Evolutionary conservation across 116 monocot species (phyloP).

Genomic region (Posidonia oceanica): DNA sequence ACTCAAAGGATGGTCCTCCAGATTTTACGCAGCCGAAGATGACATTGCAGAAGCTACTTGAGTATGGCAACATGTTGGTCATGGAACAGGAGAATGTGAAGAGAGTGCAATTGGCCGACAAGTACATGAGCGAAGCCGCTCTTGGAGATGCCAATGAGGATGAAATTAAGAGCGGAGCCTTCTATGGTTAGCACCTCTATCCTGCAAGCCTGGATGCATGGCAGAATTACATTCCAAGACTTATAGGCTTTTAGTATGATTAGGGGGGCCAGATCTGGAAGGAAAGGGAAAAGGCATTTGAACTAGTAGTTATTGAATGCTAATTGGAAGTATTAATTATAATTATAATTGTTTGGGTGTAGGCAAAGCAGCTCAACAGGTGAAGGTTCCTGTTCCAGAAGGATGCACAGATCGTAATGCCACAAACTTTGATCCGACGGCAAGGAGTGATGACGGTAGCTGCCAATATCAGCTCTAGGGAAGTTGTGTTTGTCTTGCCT

Average conservation of each 20-base stretch:
- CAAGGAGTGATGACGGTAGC: conserved; percentile 64
- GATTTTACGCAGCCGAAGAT: conserved; percentile 72
- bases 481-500: neutral
- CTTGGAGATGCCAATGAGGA: conserved; percentile 85
- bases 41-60: conserved; percentile 73
- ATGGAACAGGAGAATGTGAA: conserved; percentile 96
- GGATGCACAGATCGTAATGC: conserved; percentile 71
- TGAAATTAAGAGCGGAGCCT: conserved; percentile 49
- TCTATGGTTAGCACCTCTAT: conserved; percentile 50
- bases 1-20: conserved; percentile 73
- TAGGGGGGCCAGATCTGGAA: neutral
- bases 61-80: conserved; percentile 88
- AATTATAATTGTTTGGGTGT: conserved; percentile 5
- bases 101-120: conserved; percentile 93
- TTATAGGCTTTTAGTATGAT: neutral
- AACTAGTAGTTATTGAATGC: too few species aligned
- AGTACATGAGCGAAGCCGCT: conserved; percentile 77
- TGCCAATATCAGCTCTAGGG: conserved; percentile 20
- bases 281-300: too few species aligned
- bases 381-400: conserved; percentile 53
- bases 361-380: conserved; percentile 76
- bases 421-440: conserved; percentile 62
- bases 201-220: neutral
- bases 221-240: neutral
- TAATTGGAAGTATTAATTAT: too few species aligned